phyloP scores from a whole-genome alignment of 2,329 filamentous ascomycete genomes.

The Fusarium sp. region DNA sequence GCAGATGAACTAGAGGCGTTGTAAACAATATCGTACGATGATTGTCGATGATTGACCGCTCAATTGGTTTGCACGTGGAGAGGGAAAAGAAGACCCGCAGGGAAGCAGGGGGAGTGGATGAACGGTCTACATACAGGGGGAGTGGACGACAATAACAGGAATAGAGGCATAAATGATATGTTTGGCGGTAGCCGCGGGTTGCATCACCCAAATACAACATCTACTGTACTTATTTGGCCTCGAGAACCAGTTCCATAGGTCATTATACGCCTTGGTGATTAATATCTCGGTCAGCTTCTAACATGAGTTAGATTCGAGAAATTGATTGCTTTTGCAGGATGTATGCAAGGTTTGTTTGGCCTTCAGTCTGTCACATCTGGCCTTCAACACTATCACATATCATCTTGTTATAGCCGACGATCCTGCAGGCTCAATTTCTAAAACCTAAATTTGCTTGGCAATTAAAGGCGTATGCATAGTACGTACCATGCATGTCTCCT shows the following conservation, averaged over 20 bases:
- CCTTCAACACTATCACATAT: conserved; percentile 4
- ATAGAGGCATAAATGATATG: conserved; percentile 1
- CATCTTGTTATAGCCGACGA: not conserved
- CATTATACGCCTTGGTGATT: not conserved
- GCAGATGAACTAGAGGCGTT: not conserved
- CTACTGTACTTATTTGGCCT: not conserved
- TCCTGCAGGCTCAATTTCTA: conserved; percentile 7
- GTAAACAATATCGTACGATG: conserved; percentile 22
- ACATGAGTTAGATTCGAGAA: not conserved
- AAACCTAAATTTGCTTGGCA: not conserved
- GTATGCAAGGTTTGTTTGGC: not conserved
- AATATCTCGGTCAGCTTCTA: not conserved
- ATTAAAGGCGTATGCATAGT: not conserved
- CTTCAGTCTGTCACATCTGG: not conserved
- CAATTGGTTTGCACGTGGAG: conserved; percentile 17
- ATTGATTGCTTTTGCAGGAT: not conserved
- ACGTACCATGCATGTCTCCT: not conserved
- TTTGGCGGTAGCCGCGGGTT: not conserved
- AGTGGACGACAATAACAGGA: not conserved
- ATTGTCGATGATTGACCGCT: conserved; percentile 6
- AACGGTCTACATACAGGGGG: conserved; percentile 7
- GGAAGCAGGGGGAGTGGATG: conserved; percentile 19
- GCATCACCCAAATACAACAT: not conserved
- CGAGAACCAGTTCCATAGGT: not conserved
- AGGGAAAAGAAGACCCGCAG: not conserved